Evolutionary conservation across 163 green algal genomes (phyloP).

Genomic region (Scenedesmus sp.): DNA sequence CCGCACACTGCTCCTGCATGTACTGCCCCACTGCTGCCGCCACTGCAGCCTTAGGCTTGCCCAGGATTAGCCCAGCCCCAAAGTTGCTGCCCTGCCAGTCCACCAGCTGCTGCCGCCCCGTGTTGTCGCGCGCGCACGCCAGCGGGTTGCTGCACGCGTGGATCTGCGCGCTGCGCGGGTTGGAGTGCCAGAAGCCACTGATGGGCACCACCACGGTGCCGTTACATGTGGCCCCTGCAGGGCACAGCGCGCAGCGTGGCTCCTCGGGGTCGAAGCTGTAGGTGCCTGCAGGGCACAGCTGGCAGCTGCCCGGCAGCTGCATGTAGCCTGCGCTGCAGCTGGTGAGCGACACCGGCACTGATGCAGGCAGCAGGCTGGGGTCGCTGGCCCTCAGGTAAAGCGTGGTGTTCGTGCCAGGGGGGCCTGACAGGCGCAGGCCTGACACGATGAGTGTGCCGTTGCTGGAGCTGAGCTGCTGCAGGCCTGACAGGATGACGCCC

Average conservation of each 20-base stretch:
- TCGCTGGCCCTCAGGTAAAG: conserved; percentile 39
- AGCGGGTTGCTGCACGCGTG: conserved; percentile 49
- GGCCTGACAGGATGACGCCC: conserved; percentile 35
- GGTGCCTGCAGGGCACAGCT: conserved; percentile 35
- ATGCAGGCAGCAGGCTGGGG: conserved; percentile 40
- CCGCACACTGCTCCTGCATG: conserved; percentile 36
- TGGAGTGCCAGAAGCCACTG: conserved; percentile 32
- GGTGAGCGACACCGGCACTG: conserved; percentile 33
- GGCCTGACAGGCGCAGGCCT: conserved; percentile 29
- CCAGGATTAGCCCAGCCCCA: neutral
- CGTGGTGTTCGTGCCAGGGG: conserved; percentile 45
- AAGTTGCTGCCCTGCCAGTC: conserved; percentile 30
- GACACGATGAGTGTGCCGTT: conserved; percentile 47
- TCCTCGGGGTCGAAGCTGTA: conserved; percentile 42
- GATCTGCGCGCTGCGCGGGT: conserved; percentile 41
- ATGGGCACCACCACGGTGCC: conserved; percentile 42
- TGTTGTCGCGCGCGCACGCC: conserved; percentile 33
- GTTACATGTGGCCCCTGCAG: conserved; percentile 45
- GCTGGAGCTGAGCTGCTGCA: conserved; percentile 27
- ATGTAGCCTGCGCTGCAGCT: conserved; percentile 48
- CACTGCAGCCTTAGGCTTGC: neutral
- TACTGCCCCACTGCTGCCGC: conserved; percentile 5
- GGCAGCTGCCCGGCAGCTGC: conserved; percentile 39
- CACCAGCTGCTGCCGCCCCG: conserved; percentile 2
- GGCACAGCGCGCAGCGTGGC: conserved; percentile 31